phyloP scores from a whole-genome alignment of 1,284 basidiomycete species.

The Puccinia novopanici region DNA sequence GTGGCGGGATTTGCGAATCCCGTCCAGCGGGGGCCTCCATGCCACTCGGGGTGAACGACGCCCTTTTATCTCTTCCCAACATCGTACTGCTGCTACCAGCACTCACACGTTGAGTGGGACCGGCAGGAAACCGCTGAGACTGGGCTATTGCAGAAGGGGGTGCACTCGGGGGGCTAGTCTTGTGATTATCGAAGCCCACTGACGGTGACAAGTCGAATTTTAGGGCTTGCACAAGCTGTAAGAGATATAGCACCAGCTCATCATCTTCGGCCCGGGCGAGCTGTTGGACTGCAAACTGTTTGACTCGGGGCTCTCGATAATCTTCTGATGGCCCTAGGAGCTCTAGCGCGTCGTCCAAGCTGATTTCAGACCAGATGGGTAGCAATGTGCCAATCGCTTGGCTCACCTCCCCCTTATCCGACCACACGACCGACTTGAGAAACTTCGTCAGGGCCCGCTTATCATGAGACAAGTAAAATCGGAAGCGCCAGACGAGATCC shows the following conservation, averaged over 20 bases:
- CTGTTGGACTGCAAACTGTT: conserved; percentile 90
- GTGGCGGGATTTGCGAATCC: conserved; percentile 72
- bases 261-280: conserved; percentile 90
- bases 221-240: conserved; percentile 95
- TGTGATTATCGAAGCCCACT: conserved; percentile 51
- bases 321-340: conserved; percentile 75
- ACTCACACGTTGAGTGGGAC: conserved; percentile 34
- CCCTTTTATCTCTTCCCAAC: conserved; percentile 67
- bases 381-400: conserved; percentile 95
- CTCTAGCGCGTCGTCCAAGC: conserved; percentile 93
- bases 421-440: conserved; percentile 96
- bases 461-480: conserved; percentile 89
- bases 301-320: conserved; percentile 84
- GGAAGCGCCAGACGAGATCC: conserved; percentile 96
- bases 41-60: conserved; percentile 59
- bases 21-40: neutral
- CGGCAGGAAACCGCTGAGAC: conserved; percentile 42
- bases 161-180: conserved; percentile 59
- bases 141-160: conserved; percentile 49
- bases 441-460: conserved; percentile 87
- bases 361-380: conserved; percentile 95
- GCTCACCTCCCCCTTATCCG: conserved; percentile 90
- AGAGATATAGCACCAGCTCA: conserved; percentile 87
- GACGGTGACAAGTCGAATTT: conserved; percentile 71
- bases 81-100: conserved; percentile 60